Evolutionary conservation across 768 basidiomycete genomes (phyloP).

Genomic region (Termitomyces sp.): DNA sequence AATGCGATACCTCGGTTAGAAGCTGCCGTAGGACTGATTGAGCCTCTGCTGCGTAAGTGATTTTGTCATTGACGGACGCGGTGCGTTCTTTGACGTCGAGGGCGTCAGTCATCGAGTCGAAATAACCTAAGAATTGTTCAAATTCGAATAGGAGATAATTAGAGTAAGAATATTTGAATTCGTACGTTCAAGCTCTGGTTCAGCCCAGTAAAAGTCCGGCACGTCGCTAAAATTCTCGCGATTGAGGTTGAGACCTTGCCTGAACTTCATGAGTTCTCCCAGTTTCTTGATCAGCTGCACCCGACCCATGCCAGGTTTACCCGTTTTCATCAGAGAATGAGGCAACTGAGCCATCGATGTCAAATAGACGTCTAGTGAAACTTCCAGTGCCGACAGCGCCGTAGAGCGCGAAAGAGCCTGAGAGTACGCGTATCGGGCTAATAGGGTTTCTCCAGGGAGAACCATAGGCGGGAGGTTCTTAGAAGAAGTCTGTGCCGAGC

Average conservation of each 20-base stretch:
- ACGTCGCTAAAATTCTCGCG: constrained; percentile 85
- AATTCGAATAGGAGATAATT: neutral
- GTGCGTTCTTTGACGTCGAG: constrained; percentile 84
- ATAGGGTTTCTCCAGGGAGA: constrained; percentile 65
- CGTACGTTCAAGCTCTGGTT: constrained; percentile 83
- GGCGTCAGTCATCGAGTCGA: constrained; percentile 79
- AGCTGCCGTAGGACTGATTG: constrained; percentile 88
- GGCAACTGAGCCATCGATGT: constrained; percentile 80
- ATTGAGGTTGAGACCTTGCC: constrained; percentile 89
- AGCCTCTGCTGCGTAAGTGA: constrained; percentile 84
- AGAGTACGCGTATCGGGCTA: constrained; percentile 88
- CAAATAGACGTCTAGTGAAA: constrained; percentile 77
- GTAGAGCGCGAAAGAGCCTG: constrained; percentile 90
- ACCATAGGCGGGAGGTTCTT: constrained; percentile 43
- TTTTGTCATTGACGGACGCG: constrained; percentile 83
- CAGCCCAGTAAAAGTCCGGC: constrained; percentile 93
- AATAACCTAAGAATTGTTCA: constrained; percentile 49
- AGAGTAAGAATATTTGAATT: neutral
- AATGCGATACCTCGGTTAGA: constrained; percentile 65
- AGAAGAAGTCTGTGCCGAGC: constrained; percentile 40
- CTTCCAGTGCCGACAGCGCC: constrained; percentile 81
- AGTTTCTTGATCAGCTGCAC: constrained; percentile 87
- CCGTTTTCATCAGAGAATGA: constrained; percentile 67
- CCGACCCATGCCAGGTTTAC: constrained; percentile 78
- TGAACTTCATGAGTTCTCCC: constrained; percentile 85